Conservation (phyloP, 2,329 filamentous ascomycete genomes). For the Exophiala viscosa region DNA sequence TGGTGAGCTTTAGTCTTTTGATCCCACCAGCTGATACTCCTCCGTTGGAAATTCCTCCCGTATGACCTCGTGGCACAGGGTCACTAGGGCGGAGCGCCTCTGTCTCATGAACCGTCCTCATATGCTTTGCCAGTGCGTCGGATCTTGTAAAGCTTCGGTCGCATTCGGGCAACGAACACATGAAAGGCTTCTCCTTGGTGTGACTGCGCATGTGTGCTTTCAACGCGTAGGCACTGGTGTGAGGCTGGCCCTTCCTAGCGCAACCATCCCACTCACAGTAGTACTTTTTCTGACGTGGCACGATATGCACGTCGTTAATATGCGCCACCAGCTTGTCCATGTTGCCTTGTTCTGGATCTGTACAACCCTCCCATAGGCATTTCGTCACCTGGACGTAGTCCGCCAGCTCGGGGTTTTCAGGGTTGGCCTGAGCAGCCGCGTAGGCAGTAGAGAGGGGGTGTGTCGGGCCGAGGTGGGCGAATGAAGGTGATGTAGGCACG, state of each 20-base stretch:
- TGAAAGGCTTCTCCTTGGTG: constrained; percentile 96
- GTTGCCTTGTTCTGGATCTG: constrained; percentile 66
- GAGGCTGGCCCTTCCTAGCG: constrained; percentile 78
- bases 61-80: constrained; percentile 40
- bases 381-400: constrained; percentile 61
- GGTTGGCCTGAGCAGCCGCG: constrained; percentile 33
- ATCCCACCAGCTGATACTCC: constrained; percentile 13
- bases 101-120: constrained; percentile 97
- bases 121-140: constrained; percentile 94
- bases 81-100: constrained; percentile 75
- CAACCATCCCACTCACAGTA: constrained; percentile 98
- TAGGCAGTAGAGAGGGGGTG: constrained; percentile 32
- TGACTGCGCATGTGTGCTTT: constrained; percentile 98
- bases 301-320: constrained; percentile 90
- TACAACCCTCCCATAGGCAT: constrained; percentile 75
- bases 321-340: constrained; percentile 81
- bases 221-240: constrained; percentile 91
- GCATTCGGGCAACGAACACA: constrained; percentile 93
- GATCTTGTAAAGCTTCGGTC: constrained; percentile 95
- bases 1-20: constrained; percentile 28
- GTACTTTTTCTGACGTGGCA: constrained; percentile 90
- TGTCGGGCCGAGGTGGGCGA: constrained; percentile 53
- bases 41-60: constrained; percentile 31
- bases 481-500: constrained; percentile 66
- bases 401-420: constrained; percentile 27